Evolutionary conservation across 2,329 filamentous ascomycete genomes (phyloP).

Genomic region (Aspergillus ochraceus): DNA sequence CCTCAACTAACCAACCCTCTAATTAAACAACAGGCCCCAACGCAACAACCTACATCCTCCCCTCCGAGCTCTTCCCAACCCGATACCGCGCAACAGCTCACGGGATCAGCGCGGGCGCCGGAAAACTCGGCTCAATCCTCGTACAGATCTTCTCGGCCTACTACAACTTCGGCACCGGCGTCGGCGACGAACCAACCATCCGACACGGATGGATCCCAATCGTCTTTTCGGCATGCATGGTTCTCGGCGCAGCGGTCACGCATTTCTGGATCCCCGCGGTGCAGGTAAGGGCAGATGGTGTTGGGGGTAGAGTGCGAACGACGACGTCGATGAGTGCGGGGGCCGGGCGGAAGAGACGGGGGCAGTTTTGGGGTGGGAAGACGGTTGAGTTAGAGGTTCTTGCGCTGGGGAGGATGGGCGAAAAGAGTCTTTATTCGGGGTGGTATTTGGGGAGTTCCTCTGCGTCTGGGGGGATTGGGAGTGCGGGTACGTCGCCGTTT

Average conservation of each 20-base stretch:
- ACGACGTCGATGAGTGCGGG: too few relatives aligned
- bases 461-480: background rate
- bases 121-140: slow-evolving; percentile 53
- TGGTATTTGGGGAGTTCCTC: background rate
- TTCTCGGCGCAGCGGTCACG: slow-evolving; percentile 41
- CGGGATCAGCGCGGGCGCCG: slow-evolving; percentile 54
- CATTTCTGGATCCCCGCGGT: slow-evolving; percentile 44
- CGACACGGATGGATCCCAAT: slow-evolving; percentile 43
- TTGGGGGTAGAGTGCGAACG: too few relatives aligned
- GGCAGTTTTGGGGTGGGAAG: slow-evolving; percentile 35
- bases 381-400: slow-evolving; percentile 41
- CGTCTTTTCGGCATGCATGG: slow-evolving; percentile 44
- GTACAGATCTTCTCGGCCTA: slow-evolving; percentile 43
- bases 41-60: slow-evolving; percentile 48
- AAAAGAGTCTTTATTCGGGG: slow-evolving; percentile 36
- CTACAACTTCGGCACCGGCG: slow-evolving; percentile 39
- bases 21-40: too few relatives aligned
- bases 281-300: slow-evolving; percentile 6
- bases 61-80: slow-evolving; percentile 59
- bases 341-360: slow-evolving; percentile 24
- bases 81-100: slow-evolving; percentile 56
- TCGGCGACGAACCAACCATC: slow-evolving; percentile 31
- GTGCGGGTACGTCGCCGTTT: background rate
- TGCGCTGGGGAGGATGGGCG: slow-evolving; percentile 38
- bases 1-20: slow-evolving; percentile 5